These are phyloP conservation scores for Iberis amara DNA, from an alignment of 441 rosid species.

Conservation along the genomic window DNA sequence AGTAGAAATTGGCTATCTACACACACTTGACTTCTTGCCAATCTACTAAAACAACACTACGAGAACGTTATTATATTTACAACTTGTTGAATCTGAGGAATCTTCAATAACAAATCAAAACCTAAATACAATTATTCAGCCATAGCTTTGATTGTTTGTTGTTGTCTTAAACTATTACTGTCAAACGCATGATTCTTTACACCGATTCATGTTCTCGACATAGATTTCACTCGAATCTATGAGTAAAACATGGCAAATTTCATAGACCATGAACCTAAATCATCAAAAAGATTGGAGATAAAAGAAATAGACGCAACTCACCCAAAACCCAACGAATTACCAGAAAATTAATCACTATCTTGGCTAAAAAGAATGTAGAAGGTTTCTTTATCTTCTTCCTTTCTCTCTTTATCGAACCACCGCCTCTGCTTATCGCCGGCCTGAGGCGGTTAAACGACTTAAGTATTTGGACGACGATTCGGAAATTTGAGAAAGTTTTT, in stretches of 20 bases:
- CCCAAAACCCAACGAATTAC: conserved; percentile 1
- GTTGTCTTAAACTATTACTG: neutral
- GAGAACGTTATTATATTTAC: too few species aligned
- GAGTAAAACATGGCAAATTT: neutral
- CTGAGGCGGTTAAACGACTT: neutral
- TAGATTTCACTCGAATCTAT: neutral
- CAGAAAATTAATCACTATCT: too few species aligned
- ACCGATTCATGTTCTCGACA: neutral
- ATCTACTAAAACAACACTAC: neutral
- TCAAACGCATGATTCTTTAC: neutral
- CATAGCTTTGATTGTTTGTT: neutral
- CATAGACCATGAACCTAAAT: neutral
- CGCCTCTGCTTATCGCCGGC: conserved; percentile 25
- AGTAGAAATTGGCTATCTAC: neutral
- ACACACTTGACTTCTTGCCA: neutral
- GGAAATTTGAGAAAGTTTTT: neutral
- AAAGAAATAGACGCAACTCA: conserved; percentile 9
- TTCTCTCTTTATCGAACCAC: neutral
- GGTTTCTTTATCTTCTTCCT: too few species aligned
- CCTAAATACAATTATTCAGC: conserved; percentile 1
- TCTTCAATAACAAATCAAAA: conserved; percentile 25
- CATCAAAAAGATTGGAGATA: conserved; percentile 1
- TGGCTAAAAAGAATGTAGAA: too few species aligned
- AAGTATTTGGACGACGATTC: neutral
- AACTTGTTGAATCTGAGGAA: conserved; percentile 17